Base-by-base conservation (phyloP, 257 asterid species). In the Przewalskia tangutica region DNA sequence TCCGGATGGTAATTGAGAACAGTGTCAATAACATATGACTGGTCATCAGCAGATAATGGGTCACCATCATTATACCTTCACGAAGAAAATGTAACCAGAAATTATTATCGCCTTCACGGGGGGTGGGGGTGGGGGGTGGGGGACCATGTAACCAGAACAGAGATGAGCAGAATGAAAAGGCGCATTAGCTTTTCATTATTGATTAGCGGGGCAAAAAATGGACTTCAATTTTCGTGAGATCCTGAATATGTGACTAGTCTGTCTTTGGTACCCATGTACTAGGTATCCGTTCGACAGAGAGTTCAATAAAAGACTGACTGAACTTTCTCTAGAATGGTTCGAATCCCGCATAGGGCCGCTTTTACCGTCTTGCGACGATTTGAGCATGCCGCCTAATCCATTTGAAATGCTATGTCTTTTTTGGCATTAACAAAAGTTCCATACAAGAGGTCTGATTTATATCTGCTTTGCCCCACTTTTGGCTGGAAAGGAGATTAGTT, bases 61-160 rank as follows among this genome's bases (percentile, higher is more conserved):
- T 94, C 97, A 27, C 97, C 98, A 81, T 94, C 97, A 76, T 86
- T 94, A 92, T 89, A 90, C 93, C 99, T 95, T 81, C 89, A 84
- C 80, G 9, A 67, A 55, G 63, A 80, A 84, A 55, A 81, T 10
- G 59, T 2, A 67, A 77, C 34, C 80, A 84, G 77, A 44, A 66
- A 9, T 20, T 73, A 58, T 73, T 48, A 73, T 12, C 5, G 9
- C 36, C 55, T 12, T 68, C 5, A n/a, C 18, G 42, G 7, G 62
- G 62, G 23, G 12, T 11, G 48, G 50, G 12, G 11, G 38, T 18
- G 42, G 7, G 62, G 62, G 23, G 12, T 11, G 48, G 50, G 12
- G 50, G 44, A 48, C 60, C 44, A 20, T 48, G 6, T 73, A 73
- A 73, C 10, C 62, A 79, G 70, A 79, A 58, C 12, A 56, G 38